phyloP scores from a whole-genome alignment of 371 early-diverging fungal species.

The Fennellomyces sp. region DNA sequence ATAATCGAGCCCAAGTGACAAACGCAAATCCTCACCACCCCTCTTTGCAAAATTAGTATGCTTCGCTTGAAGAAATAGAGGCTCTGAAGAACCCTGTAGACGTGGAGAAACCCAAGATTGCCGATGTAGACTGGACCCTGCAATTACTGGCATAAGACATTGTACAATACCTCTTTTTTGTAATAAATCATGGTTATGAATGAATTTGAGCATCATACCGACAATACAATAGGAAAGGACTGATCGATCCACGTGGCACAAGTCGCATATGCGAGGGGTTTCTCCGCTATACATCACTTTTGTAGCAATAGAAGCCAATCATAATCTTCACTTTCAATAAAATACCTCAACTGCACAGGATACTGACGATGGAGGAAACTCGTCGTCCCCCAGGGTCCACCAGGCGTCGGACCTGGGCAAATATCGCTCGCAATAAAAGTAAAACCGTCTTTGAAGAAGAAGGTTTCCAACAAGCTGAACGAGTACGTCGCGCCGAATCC shows the following conservation, averaged over 20 bases:
- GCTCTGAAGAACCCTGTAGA: slow-evolving; percentile 28
- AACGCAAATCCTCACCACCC: background rate
- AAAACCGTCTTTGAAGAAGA: background rate
- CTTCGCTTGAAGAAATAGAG: slow-evolving; percentile 43
- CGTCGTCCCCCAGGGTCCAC: background rate
- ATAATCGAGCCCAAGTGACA: background rate
- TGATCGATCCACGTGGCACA: too few species aligned
- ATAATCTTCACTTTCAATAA: background rate
- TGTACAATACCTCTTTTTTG: too few species aligned
- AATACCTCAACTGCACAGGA: too few species aligned
- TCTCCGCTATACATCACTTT: background rate
- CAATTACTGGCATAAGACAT: slow-evolving; percentile 34
- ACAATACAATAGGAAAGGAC: too few species aligned
- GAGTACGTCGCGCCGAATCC: background rate
- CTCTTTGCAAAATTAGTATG: slow-evolving; percentile 29
- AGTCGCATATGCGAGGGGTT: too few species aligned
- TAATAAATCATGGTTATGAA: too few species aligned
- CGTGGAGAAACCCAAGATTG: slow-evolving; percentile 48
- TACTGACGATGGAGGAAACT: background rate
- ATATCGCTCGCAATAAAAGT: background rate
- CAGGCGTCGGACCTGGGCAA: background rate
- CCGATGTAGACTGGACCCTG: slow-evolving; percentile 44
- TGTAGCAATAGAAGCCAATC: background rate
- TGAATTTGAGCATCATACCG: too few species aligned
- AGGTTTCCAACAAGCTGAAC: too few species aligned